These are phyloP conservation scores for Fusarium annulatum DNA, from an alignment of 2,329 filamentous ascomycete species.

Conservation along the genomic window DNA sequence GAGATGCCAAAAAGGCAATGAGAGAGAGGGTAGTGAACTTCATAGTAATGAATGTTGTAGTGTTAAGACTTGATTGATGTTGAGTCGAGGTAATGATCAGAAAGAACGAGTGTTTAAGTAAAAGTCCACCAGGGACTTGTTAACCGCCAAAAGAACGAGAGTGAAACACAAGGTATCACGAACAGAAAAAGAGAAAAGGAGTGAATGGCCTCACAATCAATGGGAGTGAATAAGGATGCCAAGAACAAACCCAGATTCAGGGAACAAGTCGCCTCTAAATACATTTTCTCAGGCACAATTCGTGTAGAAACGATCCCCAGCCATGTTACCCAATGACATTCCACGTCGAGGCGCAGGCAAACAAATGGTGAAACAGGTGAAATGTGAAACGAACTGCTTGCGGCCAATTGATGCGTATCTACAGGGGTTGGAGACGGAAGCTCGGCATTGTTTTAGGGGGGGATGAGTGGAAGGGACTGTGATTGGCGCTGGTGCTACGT, in stretches of 20 bases:
- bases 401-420: slow-evolving; percentile 13
- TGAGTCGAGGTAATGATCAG: background rate
- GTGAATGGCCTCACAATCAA: background rate
- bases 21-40: slow-evolving; percentile 41
- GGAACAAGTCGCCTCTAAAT: background rate
- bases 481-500: background rate
- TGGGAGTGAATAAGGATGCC: background rate
- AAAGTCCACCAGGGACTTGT: slow-evolving; percentile 23
- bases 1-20: slow-evolving; percentile 28
- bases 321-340: slow-evolving; percentile 4
- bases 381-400: slow-evolving; percentile 9
- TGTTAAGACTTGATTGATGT: background rate
- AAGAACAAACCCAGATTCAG: background rate
- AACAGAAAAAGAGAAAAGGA: slow-evolving; percentile 3
- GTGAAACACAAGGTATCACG: background rate
- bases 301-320: background rate
- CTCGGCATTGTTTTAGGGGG: slow-evolving; percentile 15
- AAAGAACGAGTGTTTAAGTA: background rate
- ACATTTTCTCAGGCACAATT: background rate
- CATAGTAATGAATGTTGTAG: slow-evolving; percentile 29
- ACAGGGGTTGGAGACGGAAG: background rate
- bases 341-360: slow-evolving; percentile 14
- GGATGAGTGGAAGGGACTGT: background rate
- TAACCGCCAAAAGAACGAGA: background rate
- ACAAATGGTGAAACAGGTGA: slow-evolving; percentile 4